Conservation (phyloP, 2,329 filamentous ascomycete species). For the Tothia fuscella region DNA sequence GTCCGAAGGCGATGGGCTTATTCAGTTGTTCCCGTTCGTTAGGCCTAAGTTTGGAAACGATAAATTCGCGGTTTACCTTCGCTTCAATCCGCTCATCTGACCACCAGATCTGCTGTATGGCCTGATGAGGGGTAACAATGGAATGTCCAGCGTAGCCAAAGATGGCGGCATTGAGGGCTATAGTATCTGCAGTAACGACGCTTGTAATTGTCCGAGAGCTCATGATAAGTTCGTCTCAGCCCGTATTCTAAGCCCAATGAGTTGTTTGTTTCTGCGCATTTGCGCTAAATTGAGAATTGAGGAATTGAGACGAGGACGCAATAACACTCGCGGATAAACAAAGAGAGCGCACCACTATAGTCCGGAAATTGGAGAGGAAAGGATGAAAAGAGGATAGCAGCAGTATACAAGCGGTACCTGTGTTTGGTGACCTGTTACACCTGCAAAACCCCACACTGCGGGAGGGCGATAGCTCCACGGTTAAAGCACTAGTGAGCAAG, state of each 20-base stretch:
- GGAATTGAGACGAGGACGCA: not conserved
- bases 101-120: conserved; percentile 53
- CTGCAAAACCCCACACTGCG: conserved; percentile 1
- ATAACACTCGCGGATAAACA: not conserved
- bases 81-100: conserved; percentile 56
- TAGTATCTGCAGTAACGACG: conserved; percentile 30
- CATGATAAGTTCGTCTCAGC: conserved; percentile 4
- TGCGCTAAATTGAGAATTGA: not conserved
- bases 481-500: too few species aligned
- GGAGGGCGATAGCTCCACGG: too few species aligned
- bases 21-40: conserved; percentile 52
- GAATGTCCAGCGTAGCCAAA: conserved; percentile 39
- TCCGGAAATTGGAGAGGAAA: not conserved
- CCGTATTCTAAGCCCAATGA: not conserved
- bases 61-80: conserved; percentile 56
- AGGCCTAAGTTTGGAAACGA: conserved; percentile 51
- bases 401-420: not conserved
- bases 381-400: not conserved
- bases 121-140: conserved; percentile 36
- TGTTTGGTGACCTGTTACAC: not conserved
- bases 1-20: conserved; percentile 53
- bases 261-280: not conserved
- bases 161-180: conserved; percentile 37
- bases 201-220: conserved; percentile 24
- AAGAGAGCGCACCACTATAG: not conserved